A percentile compares a stretch with the other conserved stretches of the same genome.
These are phyloP conservation scores for Lanmaoa rubissima DNA, from an alignment of 768 basidiomycete species.

Conservation along the genomic window DNA sequence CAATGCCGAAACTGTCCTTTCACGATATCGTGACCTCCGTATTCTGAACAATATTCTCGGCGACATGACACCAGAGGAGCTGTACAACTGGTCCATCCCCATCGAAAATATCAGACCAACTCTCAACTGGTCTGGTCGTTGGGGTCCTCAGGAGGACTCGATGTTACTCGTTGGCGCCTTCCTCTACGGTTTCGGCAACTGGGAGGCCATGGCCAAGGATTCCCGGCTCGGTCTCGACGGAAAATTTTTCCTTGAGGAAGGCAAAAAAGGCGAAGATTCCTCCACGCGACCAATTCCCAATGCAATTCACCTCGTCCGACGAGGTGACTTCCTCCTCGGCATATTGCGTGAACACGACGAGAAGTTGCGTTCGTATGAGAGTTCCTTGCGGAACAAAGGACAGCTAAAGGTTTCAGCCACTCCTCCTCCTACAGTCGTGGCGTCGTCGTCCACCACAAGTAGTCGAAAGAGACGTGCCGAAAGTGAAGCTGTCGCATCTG, in stretches of 20 bases:
- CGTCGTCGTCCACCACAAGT: conserved; percentile 60
- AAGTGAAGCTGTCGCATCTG: conserved; percentile 80
- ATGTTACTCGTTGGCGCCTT: conserved; percentile 94
- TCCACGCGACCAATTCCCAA: conserved; percentile 90
- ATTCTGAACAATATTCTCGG: conserved; percentile 80
- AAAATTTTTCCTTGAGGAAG: conserved; percentile 98
- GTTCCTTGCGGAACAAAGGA: conserved; percentile 68
- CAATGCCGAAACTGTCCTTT: conserved; percentile 96
- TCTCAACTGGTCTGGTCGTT: conserved; percentile 94
- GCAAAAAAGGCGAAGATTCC: conserved; percentile 88
- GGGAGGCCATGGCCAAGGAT: conserved; percentile 95
- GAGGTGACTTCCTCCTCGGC: conserved; percentile 90
- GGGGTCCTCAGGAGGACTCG: conserved; percentile 90
- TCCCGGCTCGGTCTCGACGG: conserved; percentile 75
- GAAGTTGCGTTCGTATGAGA: conserved; percentile 87
- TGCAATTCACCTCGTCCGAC: conserved; percentile 95
- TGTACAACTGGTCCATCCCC: conserved; percentile 83
- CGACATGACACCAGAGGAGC: conserved; percentile 59
- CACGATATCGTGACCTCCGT: conserved; percentile 83
- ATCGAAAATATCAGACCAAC: conserved; percentile 93
- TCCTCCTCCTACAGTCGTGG: conserved; percentile 69
- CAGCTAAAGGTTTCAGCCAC: conserved; percentile 71
- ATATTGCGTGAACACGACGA: conserved; percentile 86
- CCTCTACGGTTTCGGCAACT: conserved; percentile 92
- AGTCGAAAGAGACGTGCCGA: conserved; percentile 75